phyloP scores from a whole-genome alignment of 2,329 filamentous ascomycete genomes.

The Apiospora marii region DNA sequence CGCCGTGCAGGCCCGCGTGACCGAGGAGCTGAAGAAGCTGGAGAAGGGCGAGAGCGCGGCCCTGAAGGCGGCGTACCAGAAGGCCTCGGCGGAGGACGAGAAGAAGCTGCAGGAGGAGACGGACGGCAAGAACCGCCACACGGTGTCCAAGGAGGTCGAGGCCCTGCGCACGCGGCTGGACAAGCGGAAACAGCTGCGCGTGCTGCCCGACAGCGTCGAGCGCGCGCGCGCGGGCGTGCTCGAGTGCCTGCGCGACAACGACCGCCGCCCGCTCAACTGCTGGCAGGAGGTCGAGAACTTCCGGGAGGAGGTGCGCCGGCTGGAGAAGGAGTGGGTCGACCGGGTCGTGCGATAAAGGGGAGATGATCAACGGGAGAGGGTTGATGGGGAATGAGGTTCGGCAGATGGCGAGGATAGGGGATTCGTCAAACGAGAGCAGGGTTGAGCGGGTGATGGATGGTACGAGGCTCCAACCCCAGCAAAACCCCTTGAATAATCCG shows the following conservation, averaged over 20 bases:
- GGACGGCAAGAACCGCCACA: slow-evolving; percentile 48
- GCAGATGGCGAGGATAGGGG: neutral
- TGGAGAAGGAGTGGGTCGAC: slow-evolving; percentile 90
- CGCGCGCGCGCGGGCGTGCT: slow-evolving; percentile 79
- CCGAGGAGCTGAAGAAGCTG: slow-evolving; percentile 83
- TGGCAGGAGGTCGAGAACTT: slow-evolving; percentile 93
- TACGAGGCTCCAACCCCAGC: neutral
- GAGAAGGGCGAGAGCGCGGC: slow-evolving; percentile 73
- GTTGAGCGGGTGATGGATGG: neutral
- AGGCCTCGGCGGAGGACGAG: slow-evolving; percentile 47
- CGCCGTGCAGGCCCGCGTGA: slow-evolving; percentile 86
- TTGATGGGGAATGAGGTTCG: neutral
- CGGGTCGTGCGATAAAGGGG: slow-evolving; percentile 65
- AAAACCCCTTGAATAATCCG: slow-evolving; percentile 5
- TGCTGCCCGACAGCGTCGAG: slow-evolving; percentile 76
- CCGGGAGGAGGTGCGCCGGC: slow-evolving; percentile 83
- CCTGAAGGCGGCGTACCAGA: slow-evolving; percentile 73
- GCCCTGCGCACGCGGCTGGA: slow-evolving; percentile 66
- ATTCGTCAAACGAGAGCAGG: neutral
- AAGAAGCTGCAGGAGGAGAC: slow-evolving; percentile 35
- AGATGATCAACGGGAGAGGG: neutral
- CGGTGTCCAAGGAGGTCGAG: slow-evolving; percentile 67
- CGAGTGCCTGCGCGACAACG: slow-evolving; percentile 82
- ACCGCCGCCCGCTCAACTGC: slow-evolving; percentile 89
- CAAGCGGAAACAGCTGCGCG: slow-evolving; percentile 69